Evolutionary conservation across 108 stramenopile genomes (phyloP), one percentile per base, ranked within the genome.

Genomic region (Ochromonas danica): DNA sequence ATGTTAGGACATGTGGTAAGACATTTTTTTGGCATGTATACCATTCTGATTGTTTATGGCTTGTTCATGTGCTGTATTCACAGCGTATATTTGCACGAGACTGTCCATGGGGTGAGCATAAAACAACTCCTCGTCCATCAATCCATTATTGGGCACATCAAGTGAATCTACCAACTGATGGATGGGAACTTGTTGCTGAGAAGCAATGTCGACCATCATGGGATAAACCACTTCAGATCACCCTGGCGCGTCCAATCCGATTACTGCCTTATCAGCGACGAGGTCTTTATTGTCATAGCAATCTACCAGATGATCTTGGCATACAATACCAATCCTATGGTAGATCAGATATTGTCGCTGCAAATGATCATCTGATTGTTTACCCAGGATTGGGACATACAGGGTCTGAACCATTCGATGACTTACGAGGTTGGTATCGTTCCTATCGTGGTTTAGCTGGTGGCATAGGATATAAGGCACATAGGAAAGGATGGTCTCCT

Each of bases 341-440:
- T 10, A 60, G 38, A 41, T 14, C 25, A 6, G 72, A 57, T 27
- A 41, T 75, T 33, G 40, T 75, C 10, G 72, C 31, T 36, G 72
- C 6, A 42, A 33, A 75, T 36, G 72, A 75, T 30, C 40, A 75
- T 36, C 36, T 75, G 3, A 27, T 6, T 27, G 31, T 75, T 27
- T 42, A 33, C 10, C 72, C 72, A 6, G 72, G 72, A 3, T 75
- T 75, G 38, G 72, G 72, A 42, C 72, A 75, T 41, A 75, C 72
- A 6, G 72, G 72, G 3, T 27, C 72, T 10, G 3, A 39, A 27
- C 72, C 72, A 33, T 75, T 75, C 25, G 72, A 75, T 22, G 72
- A 75, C 22, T 10, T 42, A 28, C 25, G 38, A 6, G 72, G 72
- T 45, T 75, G 72, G 72, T 75, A 75, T 75, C 43, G 72, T 30